Percentiles rank a stretch among this genome's conserved stretches.
Conservation (phyloP, 2,329 filamentous ascomycete genomes). For the Monilinia vaccinii-corymbosi region DNA sequence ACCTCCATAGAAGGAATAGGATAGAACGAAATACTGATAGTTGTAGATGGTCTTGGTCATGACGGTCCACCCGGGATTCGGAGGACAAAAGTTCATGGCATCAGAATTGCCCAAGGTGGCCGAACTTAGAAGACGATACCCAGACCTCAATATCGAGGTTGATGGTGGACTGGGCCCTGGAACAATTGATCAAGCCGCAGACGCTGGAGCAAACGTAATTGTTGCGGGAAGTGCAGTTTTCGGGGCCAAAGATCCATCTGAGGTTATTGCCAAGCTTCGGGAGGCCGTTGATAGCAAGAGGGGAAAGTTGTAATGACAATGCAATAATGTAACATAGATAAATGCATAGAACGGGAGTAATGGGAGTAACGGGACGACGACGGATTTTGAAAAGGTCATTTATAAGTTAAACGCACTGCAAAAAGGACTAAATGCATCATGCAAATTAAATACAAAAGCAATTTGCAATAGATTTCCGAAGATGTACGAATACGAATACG, state of each 20-base stretch:
- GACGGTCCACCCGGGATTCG: slow-evolving; percentile 96
- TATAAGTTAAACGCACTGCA: neutral
- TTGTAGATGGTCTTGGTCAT: slow-evolving; percentile 92
- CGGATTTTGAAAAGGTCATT: neutral
- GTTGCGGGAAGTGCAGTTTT: slow-evolving; percentile 96
- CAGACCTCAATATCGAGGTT: slow-evolving; percentile 92
- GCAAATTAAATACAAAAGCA: neutral
- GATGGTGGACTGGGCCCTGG: slow-evolving; percentile 82
- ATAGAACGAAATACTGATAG: slow-evolving; percentile 11
- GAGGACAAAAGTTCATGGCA: slow-evolving; percentile 97
- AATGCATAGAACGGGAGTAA: neutral
- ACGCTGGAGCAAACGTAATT: slow-evolving; percentile 95
- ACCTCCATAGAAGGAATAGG: neutral
- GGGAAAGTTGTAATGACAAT: slow-evolving; percentile 16
- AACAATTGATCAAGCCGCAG: slow-evolving; percentile 89
- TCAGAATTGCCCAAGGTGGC: slow-evolving; percentile 90
- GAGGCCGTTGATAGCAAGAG: slow-evolving; percentile 62
- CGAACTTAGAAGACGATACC: slow-evolving; percentile 74
- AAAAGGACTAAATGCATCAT: too few species aligned
- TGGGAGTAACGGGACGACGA: neutral
- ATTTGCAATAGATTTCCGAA: neutral
- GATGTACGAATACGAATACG: too few species aligned
- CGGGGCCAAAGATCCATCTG: slow-evolving; percentile 76
- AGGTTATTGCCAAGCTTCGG: slow-evolving; percentile 76
- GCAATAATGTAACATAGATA: neutral